A percentile compares a stretch with the other conserved stretches of the same genome.
Conservation (phyloP, 2,329 filamentous ascomycete species). For the Phialophora chinensis region DNA sequence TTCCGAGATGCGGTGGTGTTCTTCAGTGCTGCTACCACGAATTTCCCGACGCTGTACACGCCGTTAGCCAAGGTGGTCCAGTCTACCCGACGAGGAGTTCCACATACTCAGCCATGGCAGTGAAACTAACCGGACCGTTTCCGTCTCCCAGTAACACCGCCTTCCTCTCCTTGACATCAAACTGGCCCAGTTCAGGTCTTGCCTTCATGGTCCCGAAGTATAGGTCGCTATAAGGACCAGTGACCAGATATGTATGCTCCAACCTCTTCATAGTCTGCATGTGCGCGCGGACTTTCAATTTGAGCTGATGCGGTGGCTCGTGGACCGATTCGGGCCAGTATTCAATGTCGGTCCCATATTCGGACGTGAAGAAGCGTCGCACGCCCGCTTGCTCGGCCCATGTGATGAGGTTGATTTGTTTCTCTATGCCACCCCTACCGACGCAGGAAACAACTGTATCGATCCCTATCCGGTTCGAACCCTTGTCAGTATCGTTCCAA, state of each 20-base stretch:
- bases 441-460: slow-evolving; percentile 71
- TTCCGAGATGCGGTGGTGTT: slow-evolving; percentile 62
- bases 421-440: slow-evolving; percentile 66
- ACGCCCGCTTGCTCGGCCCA: slow-evolving; percentile 64
- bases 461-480: slow-evolving; percentile 46
- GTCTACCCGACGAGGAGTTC: not conserved
- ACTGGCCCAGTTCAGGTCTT: slow-evolving; percentile 58
- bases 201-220: slow-evolving; percentile 58
- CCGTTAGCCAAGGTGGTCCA: slow-evolving; percentile 10
- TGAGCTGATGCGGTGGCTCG: slow-evolving; percentile 72
- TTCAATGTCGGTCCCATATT: slow-evolving; percentile 71
- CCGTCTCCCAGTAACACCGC: slow-evolving; percentile 69
- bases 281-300: slow-evolving; percentile 70
- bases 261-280: slow-evolving; percentile 58
- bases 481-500: not conserved
- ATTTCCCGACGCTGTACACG: slow-evolving; percentile 64
- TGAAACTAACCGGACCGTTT: slow-evolving; percentile 68
- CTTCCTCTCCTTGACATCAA: slow-evolving; percentile 61
- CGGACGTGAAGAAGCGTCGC: slow-evolving; percentile 70
- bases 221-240: slow-evolving; percentile 71
- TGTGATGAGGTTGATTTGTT: slow-evolving; percentile 67
- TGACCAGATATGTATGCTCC: slow-evolving; percentile 71
- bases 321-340: slow-evolving; percentile 62
- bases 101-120: slow-evolving; percentile 70
- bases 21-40: slow-evolving; percentile 66